Evolutionary conservation across 1,284 basidiomycete species (phyloP).

Genomic region (Ganoderma sinense): DNA sequence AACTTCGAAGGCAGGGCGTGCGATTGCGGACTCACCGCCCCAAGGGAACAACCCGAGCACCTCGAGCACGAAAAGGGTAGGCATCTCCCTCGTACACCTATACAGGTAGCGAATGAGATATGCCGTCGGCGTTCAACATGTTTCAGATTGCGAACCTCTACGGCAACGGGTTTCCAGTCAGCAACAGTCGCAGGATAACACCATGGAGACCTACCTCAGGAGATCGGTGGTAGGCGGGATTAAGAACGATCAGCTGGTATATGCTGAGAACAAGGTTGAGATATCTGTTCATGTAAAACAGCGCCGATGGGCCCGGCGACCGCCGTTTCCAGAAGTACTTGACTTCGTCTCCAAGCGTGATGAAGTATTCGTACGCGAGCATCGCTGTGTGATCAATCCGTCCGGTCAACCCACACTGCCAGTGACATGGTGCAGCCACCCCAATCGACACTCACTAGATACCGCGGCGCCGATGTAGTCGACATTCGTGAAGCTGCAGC

Average conservation of each 20-base stretch:
- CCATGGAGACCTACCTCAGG: background rate
- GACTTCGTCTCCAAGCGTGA: conserved; percentile 7
- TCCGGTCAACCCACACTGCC: background rate
- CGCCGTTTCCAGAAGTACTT: conserved; percentile 5
- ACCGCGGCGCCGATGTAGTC: background rate
- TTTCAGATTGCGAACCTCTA: background rate
- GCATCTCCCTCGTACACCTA: background rate
- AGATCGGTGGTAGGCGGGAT: background rate
- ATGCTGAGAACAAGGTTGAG: background rate
- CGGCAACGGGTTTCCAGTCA: too few relatives aligned
- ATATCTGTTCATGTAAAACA: conserved; percentile 13
- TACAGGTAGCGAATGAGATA: background rate
- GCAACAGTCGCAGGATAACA: background rate
- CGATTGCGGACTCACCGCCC: background rate
- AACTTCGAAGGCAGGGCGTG: background rate
- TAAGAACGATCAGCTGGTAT: background rate
- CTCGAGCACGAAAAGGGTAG: background rate
- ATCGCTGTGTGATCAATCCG: background rate
- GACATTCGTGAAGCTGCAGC: background rate
- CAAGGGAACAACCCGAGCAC: background rate
- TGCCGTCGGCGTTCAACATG: background rate
- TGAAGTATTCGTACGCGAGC: conserved; percentile 1
- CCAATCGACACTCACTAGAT: background rate
- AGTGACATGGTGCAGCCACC: background rate
- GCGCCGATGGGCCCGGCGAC: background rate